These are phyloP conservation scores for Starmerella vitae DNA, from an alignment of 805 yeast genomes.

Conservation along the genomic window DNA sequence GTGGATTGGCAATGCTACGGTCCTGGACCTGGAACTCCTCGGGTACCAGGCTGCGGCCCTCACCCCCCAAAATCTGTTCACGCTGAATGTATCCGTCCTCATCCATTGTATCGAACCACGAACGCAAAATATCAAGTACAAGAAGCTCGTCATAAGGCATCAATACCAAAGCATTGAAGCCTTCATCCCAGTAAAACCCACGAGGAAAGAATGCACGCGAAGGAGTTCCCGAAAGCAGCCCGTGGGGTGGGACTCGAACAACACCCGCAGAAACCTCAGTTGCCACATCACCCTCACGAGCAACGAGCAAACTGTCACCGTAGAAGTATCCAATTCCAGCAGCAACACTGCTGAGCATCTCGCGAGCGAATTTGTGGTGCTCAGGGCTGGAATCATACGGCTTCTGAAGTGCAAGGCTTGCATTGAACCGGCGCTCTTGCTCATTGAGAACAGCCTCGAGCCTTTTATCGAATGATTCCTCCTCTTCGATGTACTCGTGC, in stretches of 20 bases:
- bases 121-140: constrained; percentile 60
- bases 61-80: constrained; percentile 85
- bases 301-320: constrained; percentile 68
- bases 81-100: constrained; percentile 94
- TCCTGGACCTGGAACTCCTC: constrained; percentile 69
- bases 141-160: constrained; percentile 72
- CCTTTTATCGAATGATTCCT: constrained; percentile 14
- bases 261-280: constrained; percentile 25
- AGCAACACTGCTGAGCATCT: constrained; percentile 62
- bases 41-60: constrained; percentile 81
- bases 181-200: constrained; percentile 98
- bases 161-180: constrained; percentile 78
- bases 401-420: constrained; percentile 27
- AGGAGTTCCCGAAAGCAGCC: constrained; percentile 73
- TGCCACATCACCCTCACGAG: constrained; percentile 54
- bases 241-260: constrained; percentile 36
- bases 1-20: constrained; percentile 88
- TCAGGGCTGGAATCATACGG: constrained; percentile 37
- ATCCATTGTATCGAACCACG: constrained; percentile 82
- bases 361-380: constrained; percentile 53
- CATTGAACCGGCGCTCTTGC: constrained; percentile 29
- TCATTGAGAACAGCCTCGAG: constrained; percentile 28
- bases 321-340: constrained; percentile 86
- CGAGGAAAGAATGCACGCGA: constrained; percentile 90
- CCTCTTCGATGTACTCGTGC: constrained; percentile 10